Evolutionary conservation across 1,139 yeast species (phyloP).

Genomic region (Hansenula sp.): DNA sequence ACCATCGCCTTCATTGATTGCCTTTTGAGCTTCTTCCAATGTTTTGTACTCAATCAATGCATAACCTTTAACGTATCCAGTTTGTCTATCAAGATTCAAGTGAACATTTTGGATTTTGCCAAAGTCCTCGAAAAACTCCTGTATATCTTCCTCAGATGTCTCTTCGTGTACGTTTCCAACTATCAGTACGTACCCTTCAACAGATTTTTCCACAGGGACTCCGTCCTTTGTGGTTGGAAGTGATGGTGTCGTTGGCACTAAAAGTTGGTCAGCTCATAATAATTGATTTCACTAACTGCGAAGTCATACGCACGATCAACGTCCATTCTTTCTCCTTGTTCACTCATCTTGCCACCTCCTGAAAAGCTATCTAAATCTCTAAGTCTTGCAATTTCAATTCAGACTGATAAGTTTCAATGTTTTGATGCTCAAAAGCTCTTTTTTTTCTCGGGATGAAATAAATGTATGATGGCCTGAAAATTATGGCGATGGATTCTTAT

Average conservation of each 20-base stretch:
- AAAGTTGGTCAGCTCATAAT: neutral
- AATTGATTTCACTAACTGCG: neutral
- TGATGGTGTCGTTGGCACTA: neutral
- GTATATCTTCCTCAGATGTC: constrained; percentile 40
- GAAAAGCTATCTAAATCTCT: too few species aligned
- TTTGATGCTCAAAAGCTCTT: too few species aligned
- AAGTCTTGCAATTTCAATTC: too few species aligned
- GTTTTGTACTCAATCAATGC: constrained; percentile 35
- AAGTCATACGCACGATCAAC: constrained; percentile 3
- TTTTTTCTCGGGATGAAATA: too few species aligned
- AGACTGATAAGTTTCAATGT: too few species aligned
- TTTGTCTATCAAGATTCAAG: constrained; percentile 37
- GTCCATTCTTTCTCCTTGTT: constrained; percentile 6
- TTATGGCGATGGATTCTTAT: too few species aligned
- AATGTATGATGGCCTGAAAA: too few species aligned
- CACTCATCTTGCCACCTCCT: constrained; percentile 7
- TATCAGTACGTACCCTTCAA: constrained; percentile 42
- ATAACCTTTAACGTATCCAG: constrained; percentile 36
- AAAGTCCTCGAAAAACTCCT: constrained; percentile 37
- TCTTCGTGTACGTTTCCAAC: constrained; percentile 41
- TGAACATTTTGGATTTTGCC: constrained; percentile 36
- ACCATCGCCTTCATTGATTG: constrained; percentile 29
- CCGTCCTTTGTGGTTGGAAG: constrained; percentile 10
- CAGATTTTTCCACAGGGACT: constrained; percentile 18
- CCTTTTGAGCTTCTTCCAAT: constrained; percentile 31